Conservation (phyloP, 2,329 filamentous ascomycete species). For the Blastomyces parvus region DNA sequence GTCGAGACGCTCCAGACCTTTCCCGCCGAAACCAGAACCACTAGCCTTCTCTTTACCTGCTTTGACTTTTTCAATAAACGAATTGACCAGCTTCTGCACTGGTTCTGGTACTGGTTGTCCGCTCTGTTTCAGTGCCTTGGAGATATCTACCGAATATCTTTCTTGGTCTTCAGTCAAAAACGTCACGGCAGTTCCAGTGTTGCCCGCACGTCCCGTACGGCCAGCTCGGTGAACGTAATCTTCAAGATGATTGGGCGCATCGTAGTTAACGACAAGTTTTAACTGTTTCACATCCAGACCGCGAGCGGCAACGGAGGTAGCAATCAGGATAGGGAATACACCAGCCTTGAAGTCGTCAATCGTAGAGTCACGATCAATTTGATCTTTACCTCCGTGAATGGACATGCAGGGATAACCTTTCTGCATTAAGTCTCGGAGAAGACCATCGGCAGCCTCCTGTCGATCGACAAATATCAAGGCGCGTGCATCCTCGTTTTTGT, state of each 20-base stretch:
- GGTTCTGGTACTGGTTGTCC: constrained; percentile 70
- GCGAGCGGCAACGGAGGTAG: constrained; percentile 89
- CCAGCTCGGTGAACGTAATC: constrained; percentile 94
- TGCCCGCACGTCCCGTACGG: constrained; percentile 86
- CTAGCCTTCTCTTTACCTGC: constrained; percentile 77
- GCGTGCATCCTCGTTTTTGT: constrained; percentile 78
- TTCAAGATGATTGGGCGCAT: constrained; percentile 86
- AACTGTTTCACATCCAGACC: constrained; percentile 93
- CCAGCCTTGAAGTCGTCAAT: constrained; percentile 92
- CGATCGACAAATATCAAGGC: constrained; percentile 86
- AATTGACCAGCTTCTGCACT: constrained; percentile 51
- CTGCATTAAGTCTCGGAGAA: constrained; percentile 66
- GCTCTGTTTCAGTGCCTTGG: constrained; percentile 86
- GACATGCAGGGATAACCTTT: constrained; percentile 89
- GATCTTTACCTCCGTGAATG: constrained; percentile 88
- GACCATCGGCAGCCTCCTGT: constrained; percentile 77
- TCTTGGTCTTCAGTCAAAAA: constrained; percentile 89
- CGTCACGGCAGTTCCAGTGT: constrained; percentile 88
- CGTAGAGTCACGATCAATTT: constrained; percentile 83
- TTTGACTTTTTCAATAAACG: constrained; percentile 84
- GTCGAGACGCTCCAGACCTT: constrained; percentile 84
- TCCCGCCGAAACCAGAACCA: constrained; percentile 83
- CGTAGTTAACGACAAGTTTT: constrained; percentile 92
- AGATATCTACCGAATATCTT: constrained; percentile 77
- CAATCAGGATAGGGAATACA: constrained; percentile 78